Conservation (phyloP, 331 rosid species). For the Dryas integrifolia region DNA sequence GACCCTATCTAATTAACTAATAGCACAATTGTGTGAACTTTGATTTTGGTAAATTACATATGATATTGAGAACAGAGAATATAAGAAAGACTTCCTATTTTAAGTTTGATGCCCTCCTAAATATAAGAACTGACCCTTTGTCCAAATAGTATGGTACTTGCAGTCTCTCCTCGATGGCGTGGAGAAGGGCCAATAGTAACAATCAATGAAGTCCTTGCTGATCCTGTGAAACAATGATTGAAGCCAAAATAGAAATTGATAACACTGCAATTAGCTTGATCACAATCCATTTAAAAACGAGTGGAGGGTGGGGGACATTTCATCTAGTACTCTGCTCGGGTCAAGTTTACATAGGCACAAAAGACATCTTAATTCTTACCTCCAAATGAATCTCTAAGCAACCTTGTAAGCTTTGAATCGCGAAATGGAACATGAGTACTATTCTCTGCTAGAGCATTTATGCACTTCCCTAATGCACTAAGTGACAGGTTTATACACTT, state of each 20-base stretch:
- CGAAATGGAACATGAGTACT: conserved; percentile 91
- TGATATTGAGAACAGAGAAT: neutral
- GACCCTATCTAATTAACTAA: neutral
- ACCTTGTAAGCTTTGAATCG: conserved; percentile 94
- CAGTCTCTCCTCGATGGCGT: conserved; percentile 97
- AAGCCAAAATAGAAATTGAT: neutral
- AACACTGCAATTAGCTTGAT: neutral
- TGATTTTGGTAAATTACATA: neutral
- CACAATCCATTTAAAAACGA: neutral
- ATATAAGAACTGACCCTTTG: conserved; percentile 76
- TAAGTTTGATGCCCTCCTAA: conserved; percentile 17
- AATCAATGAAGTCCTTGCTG: conserved; percentile 94
- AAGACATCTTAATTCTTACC: conserved; percentile 45
- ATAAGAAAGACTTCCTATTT: conserved; percentile 2
- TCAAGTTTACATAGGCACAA: conserved; percentile 20
- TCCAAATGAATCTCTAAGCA: conserved; percentile 95
- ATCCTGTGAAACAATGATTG: conserved; percentile 49
- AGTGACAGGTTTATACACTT: conserved; percentile 94
- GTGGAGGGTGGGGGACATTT: neutral
- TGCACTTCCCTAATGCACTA: conserved; percentile 93
- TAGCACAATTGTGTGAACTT: neutral
- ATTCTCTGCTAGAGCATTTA: conserved; percentile 93
- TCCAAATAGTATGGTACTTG: conserved; percentile 90
- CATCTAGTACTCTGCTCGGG: conserved; percentile 10
- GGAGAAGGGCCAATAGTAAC: conserved; percentile 98